Percentiles rank a stretch among this genome's conserved stretches.
These are phyloP conservation scores for Fusarium sp. DNA, from an alignment of 2,329 filamentous ascomycete genomes.

Conservation along the genomic window DNA sequence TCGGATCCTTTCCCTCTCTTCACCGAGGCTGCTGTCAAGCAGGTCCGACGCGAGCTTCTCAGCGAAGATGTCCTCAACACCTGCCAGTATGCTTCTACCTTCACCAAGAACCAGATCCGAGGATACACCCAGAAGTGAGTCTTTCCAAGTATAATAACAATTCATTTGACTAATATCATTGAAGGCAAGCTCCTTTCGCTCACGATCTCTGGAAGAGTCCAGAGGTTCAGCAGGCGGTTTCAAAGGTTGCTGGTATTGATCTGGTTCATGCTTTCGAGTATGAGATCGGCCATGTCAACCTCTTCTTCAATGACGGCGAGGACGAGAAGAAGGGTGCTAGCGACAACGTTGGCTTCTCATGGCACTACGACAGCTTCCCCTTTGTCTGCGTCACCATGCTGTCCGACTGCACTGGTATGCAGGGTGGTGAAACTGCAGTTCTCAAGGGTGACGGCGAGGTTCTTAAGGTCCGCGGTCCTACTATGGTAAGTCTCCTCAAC, in stretches of 20 bases:
- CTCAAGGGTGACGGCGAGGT: constrained; percentile 67
- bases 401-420: constrained; percentile 73
- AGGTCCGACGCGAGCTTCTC: constrained; percentile 75
- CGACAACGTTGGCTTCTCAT: constrained; percentile 64
- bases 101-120: constrained; percentile 70
- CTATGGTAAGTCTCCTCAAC: constrained; percentile 63
- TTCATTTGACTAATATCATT: not conserved
- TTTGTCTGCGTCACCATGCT: constrained; percentile 81
- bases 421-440: constrained; percentile 76
- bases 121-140: constrained; percentile 63
- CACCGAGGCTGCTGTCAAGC: constrained; percentile 71
- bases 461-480: constrained; percentile 71
- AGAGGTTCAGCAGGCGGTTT: constrained; percentile 63
- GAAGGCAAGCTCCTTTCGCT: constrained; percentile 70
- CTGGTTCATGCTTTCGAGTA: constrained; percentile 68
- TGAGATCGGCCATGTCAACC: constrained; percentile 71
- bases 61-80: constrained; percentile 69
- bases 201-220: constrained; percentile 65
- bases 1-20: constrained; percentile 77
- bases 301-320: constrained; percentile 63
- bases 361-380: constrained; percentile 76
- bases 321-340: constrained; percentile 60
- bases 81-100: constrained; percentile 65
- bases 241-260: constrained; percentile 68
- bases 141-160: not conserved